Evolutionary conservation across 805 yeast genomes (phyloP), one percentile per base, ranked within the genome.

Genomic region (Candida chilensis): DNA sequence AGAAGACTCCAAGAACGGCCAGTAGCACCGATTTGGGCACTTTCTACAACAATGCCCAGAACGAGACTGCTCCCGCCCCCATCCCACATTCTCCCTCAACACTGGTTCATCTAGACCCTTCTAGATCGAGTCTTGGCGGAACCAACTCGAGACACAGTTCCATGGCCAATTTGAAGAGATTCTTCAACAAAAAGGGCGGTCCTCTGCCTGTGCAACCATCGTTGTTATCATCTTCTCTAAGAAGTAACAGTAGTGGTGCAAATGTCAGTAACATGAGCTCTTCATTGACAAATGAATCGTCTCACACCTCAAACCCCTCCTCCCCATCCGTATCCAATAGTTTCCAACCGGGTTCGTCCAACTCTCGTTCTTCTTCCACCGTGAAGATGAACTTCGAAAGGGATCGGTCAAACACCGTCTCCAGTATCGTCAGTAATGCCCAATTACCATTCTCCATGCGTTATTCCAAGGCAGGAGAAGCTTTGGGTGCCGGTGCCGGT

Each of bases 401-500:
- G 57, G 11, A 57, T 57, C 32, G 57, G 56, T 39, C 60, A 57
- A 32, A 17, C 49, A 53, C 55, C 37, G 49, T 62, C 56, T 12
- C 67, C 68, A 31, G 54, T 47, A 48, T 58, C 30, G 67, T 34
- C 31, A 54, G 61, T 9, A 59, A 60, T 39, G 58, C 51, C 34
- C 50, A 54, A 22, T 49, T 48, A 43, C 87, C 88, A 1, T 78
- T 79, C 40, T 73, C 81, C 24, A 85, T 80, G 46, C 63, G 87
- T 41, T 87, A 86, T 52, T 73, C 80, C 30, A 82, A 78, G 49
- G 77, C 81, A 32, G 95, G 95, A 31, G 90, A 86, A 37, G 82
- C 74, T 35, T 64, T 88, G 28, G 96, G 96, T 32, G 92, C 92
- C 14, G 96, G 96, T 32, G 96, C 96, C 2, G 96, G 96, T 29